phyloP scores from a whole-genome alignment of 257 asterid genomes.

The Cynanchum wilfordii region DNA sequence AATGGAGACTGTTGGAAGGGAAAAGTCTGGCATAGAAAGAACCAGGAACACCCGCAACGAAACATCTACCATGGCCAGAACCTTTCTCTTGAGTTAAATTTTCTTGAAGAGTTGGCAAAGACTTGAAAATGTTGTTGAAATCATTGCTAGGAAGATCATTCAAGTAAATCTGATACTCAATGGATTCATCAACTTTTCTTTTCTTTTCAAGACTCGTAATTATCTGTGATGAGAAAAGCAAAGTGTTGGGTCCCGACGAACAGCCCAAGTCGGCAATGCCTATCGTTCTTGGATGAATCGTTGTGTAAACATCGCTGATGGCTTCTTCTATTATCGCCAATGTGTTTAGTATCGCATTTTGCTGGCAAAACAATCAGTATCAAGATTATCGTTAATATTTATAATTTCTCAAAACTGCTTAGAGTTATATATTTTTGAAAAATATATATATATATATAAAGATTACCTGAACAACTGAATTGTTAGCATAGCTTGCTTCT shows the following conservation, averaged over 20 bases:
- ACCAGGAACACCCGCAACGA: constrained; percentile 50
- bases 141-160: constrained; percentile 71
- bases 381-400: too few species aligned
- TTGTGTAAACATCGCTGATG: constrained; percentile 19
- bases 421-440: too few species aligned
- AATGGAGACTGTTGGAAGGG: constrained; percentile 42
- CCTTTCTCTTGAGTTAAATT: constrained; percentile 25
- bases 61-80: constrained; percentile 25
- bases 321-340: constrained; percentile 22
- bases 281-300: constrained; percentile 11
- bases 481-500: constrained; percentile 23
- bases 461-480: constrained; percentile 22
- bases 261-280: constrained; percentile 65
- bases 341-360: constrained; percentile 26
- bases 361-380: constrained; percentile 2
- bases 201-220: constrained; percentile 7
- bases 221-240: constrained; percentile 16
- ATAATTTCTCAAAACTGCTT: too few species aligned
- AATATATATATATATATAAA: background rate
- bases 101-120: constrained; percentile 30
- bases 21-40: constrained; percentile 59
- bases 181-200: constrained; percentile 15
- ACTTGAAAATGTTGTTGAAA: constrained; percentile 52
- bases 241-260: constrained; percentile 59
- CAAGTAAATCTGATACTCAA: constrained; percentile 41